Percentiles rank a stretch among this genome's conserved stretches.
phyloP scores from a whole-genome alignment of 2,329 filamentous ascomycete species.

The Cercospora nicotianae region DNA sequence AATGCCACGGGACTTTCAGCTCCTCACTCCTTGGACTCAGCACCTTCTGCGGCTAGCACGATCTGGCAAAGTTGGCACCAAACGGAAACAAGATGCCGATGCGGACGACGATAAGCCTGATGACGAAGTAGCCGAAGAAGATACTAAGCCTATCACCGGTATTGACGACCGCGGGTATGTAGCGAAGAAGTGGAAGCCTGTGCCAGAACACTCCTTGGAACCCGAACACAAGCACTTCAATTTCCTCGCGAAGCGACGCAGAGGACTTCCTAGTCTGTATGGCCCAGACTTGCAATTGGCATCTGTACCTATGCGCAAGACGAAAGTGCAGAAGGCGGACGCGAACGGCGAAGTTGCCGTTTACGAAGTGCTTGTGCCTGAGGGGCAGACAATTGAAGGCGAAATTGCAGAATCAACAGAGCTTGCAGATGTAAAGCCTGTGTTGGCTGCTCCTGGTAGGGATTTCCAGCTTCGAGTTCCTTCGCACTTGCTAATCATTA shows the following conservation, averaged over 20 bases:
- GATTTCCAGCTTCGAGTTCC: background rate
- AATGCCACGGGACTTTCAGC: conserved; percentile 82
- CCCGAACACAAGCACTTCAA: conserved; percentile 55
- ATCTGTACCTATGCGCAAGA: conserved; percentile 64
- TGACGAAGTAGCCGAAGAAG: conserved; percentile 42
- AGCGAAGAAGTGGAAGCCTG: conserved; percentile 58
- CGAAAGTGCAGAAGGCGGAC: conserved; percentile 73
- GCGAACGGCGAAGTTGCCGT: conserved; percentile 76
- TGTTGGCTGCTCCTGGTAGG: conserved; percentile 54
- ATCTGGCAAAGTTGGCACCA: conserved; percentile 59
- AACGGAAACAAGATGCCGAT: conserved; percentile 61
- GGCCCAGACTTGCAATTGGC: conserved; percentile 36
- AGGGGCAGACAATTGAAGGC: conserved; percentile 77
- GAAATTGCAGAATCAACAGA: conserved; percentile 67
- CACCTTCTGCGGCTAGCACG: conserved; percentile 79
- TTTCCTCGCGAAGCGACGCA: conserved; percentile 62
- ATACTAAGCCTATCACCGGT: conserved; percentile 37
- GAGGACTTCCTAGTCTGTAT: conserved; percentile 58
- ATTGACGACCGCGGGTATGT: conserved; percentile 51
- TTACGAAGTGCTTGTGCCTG: conserved; percentile 77
- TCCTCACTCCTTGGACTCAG: conserved; percentile 76
- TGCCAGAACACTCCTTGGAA: conserved; percentile 58
- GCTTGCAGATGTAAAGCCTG: conserved; percentile 46
- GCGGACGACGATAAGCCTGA: conserved; percentile 59
- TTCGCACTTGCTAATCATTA: background rate